These are phyloP conservation scores for Botrytis tulipae DNA, from an alignment of 2,329 filamentous ascomycete genomes.

Conservation along the genomic window DNA sequence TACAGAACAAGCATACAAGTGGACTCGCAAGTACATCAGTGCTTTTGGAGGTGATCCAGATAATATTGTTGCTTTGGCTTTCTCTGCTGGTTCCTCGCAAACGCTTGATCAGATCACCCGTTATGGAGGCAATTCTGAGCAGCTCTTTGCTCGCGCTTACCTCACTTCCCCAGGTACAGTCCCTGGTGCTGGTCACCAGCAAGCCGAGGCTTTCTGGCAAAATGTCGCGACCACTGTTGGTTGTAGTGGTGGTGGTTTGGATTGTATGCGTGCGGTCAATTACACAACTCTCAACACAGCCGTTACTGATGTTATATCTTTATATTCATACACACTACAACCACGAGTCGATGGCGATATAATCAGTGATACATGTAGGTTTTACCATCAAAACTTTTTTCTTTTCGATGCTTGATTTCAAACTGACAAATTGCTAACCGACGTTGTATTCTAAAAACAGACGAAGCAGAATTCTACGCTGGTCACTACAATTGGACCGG, in stretches of 20 bases:
- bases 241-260: background rate
- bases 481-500: background rate
- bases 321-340: background rate
- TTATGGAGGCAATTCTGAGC: background rate
- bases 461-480: background rate
- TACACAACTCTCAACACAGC: background rate
- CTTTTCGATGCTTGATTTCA: background rate
- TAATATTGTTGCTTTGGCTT: too few species aligned
- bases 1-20: background rate
- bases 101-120: background rate
- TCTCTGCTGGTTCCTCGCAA: background rate
- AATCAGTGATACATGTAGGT: background rate
- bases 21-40: too few species aligned
- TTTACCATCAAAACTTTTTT: background rate
- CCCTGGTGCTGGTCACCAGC: background rate
- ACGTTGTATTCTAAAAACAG: background rate
- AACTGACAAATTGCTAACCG: background rate
- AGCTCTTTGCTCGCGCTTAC: background rate
- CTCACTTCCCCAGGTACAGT: background rate
- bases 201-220: background rate
- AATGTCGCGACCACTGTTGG: background rate
- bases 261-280: background rate
- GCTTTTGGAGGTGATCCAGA: too few species aligned
- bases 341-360: background rate
- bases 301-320: background rate